Evolutionary conservation across 2,329 filamentous ascomycete genomes (phyloP).

Genomic region (Fusarium sp.): DNA sequence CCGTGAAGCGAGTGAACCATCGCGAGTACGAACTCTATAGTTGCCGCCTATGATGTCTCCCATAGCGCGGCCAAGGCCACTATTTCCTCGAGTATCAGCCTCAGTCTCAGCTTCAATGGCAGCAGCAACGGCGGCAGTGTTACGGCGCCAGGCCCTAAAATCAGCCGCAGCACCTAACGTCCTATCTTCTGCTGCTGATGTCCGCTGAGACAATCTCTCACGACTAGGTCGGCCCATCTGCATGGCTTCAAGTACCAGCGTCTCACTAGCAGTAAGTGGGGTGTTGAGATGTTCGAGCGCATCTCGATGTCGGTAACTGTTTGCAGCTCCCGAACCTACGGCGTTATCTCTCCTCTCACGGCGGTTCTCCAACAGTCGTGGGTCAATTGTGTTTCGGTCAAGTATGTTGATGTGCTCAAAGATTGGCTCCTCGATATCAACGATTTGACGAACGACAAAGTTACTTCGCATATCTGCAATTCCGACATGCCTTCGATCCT

Average conservation of each 20-base stretch:
- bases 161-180: constrained; percentile 11
- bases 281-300: constrained; percentile 59
- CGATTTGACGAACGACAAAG: constrained; percentile 74
- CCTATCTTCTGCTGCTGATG: constrained; percentile 29
- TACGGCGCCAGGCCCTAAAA: constrained; percentile 14
- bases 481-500: constrained; percentile 82
- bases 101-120: constrained; percentile 40
- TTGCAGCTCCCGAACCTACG: constrained; percentile 5
- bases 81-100: constrained; percentile 50
- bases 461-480: constrained; percentile 77
- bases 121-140: neutral
- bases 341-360: constrained; percentile 53
- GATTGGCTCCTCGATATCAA: constrained; percentile 70
- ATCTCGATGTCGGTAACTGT: constrained; percentile 46
- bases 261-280: constrained; percentile 65
- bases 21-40: constrained; percentile 52
- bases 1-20: neutral
- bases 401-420: constrained; percentile 68
- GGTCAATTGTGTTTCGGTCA: constrained; percentile 66
- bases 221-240: constrained; percentile 64
- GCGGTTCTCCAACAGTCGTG: constrained; percentile 61
- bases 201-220: constrained; percentile 53
- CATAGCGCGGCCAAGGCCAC: constrained; percentile 53
- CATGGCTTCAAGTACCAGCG: constrained; percentile 66
- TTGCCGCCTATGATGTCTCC: constrained; percentile 52